phyloP scores from a whole-genome alignment of 176 grass and related monocot species.

The Triticum monococcum region DNA sequence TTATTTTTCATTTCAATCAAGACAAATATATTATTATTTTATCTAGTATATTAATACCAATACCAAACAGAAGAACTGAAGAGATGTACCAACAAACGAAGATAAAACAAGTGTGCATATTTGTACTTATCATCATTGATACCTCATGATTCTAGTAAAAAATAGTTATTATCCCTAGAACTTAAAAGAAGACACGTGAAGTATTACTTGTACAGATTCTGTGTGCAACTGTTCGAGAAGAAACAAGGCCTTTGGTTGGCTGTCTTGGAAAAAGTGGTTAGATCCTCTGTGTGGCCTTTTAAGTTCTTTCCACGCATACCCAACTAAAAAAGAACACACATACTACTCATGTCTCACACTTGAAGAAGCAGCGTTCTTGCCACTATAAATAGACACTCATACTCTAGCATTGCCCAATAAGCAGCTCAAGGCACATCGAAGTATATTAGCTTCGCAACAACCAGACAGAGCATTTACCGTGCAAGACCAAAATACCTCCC shows the following conservation, averaged over 20 bases:
- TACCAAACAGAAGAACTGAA: background rate
- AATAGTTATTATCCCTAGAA: background rate
- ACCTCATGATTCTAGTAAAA: background rate
- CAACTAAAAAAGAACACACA: constrained; percentile 36
- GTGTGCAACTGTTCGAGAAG: constrained; percentile 23
- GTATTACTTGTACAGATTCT: constrained; percentile 20
- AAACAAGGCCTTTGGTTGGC: constrained; percentile 16
- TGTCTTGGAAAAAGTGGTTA: constrained; percentile 24
- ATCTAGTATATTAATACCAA: background rate
- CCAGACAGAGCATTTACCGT: constrained; percentile 24
- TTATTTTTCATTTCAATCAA: background rate
- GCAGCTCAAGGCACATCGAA: constrained; percentile 3
- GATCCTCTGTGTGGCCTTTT: constrained; percentile 29
- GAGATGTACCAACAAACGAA: background rate
- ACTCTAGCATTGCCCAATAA: constrained; percentile 40
- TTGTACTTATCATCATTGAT: background rate
- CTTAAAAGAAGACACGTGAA: constrained; percentile 16
- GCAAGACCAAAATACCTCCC: constrained; percentile 25
- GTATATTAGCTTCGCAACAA: constrained; percentile 12
- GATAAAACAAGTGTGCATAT: background rate
- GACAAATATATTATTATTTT: background rate
- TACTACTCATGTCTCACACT: constrained; percentile 23
- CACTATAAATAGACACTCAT: constrained; percentile 57
- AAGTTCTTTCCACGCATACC: constrained; percentile 28
- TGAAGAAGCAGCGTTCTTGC: constrained; percentile 1